A percentile compares a stretch with the other conserved stretches of the same genome.
These are phyloP conservation scores for Mortierella sp. DNA, from an alignment of 371 early-diverging fungal genomes.

Conservation along the genomic window DNA sequence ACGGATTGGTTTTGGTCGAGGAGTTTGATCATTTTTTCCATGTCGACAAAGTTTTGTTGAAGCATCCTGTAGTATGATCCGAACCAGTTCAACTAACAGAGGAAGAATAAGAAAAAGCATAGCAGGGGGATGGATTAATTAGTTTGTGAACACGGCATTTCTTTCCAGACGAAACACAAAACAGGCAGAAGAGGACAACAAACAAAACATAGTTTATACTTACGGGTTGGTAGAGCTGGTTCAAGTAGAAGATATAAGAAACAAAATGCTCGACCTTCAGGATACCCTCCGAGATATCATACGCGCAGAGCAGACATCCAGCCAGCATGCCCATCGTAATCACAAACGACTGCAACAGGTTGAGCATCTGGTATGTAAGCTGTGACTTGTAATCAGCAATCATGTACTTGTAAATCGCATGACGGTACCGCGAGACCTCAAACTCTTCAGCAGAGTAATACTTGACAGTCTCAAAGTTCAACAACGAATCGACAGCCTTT, in stretches of 20 bases:
- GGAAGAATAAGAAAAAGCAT: background rate
- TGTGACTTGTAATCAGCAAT: slow-evolving; percentile 85
- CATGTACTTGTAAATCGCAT: slow-evolving; percentile 85
- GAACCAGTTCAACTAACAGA: slow-evolving; percentile 64
- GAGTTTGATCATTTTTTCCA: slow-evolving; percentile 82
- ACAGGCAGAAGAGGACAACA: background rate
- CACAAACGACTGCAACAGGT: slow-evolving; percentile 87
- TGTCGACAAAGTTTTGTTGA: slow-evolving; percentile 77
- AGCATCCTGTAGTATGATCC: slow-evolving; percentile 59
- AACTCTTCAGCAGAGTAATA: slow-evolving; percentile 85
- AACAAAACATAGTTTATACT: slow-evolving; percentile 13
- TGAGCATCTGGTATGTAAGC: slow-evolving; percentile 83
- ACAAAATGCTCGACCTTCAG: slow-evolving; percentile 91
- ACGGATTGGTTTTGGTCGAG: slow-evolving; percentile 69
- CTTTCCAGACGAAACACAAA: background rate
- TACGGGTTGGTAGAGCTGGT: slow-evolving; percentile 83
- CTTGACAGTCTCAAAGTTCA: slow-evolving; percentile 98
- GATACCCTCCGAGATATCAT: slow-evolving; percentile 78
- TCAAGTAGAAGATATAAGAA: slow-evolving; percentile 85
- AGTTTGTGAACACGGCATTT: too few relatives aligned
- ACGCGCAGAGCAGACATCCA: slow-evolving; percentile 84
- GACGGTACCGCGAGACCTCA: slow-evolving; percentile 84
- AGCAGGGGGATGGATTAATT: background rate
- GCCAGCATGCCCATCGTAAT: slow-evolving; percentile 87
- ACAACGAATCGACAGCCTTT: slow-evolving; percentile 91